phyloP scores from a whole-genome alignment of 2,329 filamentous ascomycete genomes.

The Colletotrichum limetticola region DNA sequence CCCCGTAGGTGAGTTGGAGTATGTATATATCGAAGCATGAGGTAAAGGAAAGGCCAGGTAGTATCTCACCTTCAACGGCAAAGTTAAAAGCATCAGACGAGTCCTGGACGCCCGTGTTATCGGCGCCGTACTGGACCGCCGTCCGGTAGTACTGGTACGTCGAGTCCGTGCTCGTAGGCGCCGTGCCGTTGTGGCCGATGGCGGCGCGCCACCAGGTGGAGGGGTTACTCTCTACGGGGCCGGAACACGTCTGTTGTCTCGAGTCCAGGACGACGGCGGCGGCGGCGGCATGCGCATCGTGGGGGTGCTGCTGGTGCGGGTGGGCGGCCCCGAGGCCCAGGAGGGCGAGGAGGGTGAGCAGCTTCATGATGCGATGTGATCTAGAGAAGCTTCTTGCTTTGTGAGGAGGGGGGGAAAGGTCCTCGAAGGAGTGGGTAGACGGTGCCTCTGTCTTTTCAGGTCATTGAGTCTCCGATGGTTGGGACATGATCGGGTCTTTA shows the following conservation, averaged over 20 bases:
- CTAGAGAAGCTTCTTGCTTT: background rate
- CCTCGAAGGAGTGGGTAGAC: background rate
- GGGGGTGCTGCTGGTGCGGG: background rate
- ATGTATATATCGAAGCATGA: no score
- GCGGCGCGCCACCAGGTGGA: constrained; percentile 41
- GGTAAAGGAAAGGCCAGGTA: no score
- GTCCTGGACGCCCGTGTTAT: constrained; percentile 40
- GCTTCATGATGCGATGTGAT: constrained; percentile 11
- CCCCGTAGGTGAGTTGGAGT: no score
- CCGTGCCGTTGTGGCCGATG: constrained; percentile 41
- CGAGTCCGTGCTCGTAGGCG: constrained; percentile 38
- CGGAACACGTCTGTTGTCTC: constrained; percentile 20
- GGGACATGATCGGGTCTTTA: no score
- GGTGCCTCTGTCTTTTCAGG: background rate
- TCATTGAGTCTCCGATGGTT: no score
- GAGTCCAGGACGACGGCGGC: constrained; percentile 6
- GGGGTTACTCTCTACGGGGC: constrained; percentile 22
- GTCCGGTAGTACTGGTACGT: constrained; percentile 43
- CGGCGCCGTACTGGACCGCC: constrained; percentile 40
- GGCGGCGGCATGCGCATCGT: background rate
- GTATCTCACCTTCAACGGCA: constrained; percentile 36
- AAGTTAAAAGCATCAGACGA: constrained; percentile 42
- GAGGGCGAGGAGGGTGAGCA: constrained; percentile 9
- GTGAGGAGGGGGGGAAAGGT: background rate
- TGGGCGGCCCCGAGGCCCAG: constrained; percentile 12